Evolutionary conservation across 805 yeast species (phyloP).

Genomic region (Maudiozyma turicensis): DNA sequence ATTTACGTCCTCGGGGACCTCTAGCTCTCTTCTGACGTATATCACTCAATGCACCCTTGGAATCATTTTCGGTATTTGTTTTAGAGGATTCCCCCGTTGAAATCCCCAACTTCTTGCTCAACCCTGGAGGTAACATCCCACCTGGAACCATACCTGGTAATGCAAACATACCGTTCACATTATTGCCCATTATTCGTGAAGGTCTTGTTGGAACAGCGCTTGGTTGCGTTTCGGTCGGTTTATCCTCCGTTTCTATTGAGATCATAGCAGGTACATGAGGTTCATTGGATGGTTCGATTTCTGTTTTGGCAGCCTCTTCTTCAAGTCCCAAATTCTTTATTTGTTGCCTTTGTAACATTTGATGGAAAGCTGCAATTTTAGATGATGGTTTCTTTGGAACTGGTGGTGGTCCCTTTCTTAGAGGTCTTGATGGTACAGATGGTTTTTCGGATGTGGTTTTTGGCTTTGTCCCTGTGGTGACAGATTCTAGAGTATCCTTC

Average conservation of each 20-base stretch:
- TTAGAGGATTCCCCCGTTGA: not conserved
- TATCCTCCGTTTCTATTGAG: slow-evolving; percentile 5
- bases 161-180: slow-evolving; percentile 52
- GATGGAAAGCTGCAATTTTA: slow-evolving; percentile 73
- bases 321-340: slow-evolving; percentile 39
- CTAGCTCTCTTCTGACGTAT: slow-evolving; percentile 40
- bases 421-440: slow-evolving; percentile 8
- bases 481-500: not conserved
- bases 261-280: not conserved
- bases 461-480: not conserved
- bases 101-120: slow-evolving; percentile 13
- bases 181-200: slow-evolving; percentile 39
- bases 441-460: slow-evolving; percentile 3
- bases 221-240: not conserved
- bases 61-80: not conserved
- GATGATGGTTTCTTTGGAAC: slow-evolving; percentile 73
- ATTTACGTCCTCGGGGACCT: slow-evolving; percentile 66
- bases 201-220: not conserved
- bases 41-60: slow-evolving; percentile 2
- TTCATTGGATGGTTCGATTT: slow-evolving; percentile 28
- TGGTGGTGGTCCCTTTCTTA: slow-evolving; percentile 43
- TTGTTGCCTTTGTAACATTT: slow-evolving; percentile 52
- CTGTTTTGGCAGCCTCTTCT: slow-evolving; percentile 14
- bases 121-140: slow-evolving; percentile 17
- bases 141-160: slow-evolving; percentile 40